These are phyloP conservation scores for Penicillium arizonense DNA, from an alignment of 495 filamentous ascomycete species.

Conservation along the genomic window DNA sequence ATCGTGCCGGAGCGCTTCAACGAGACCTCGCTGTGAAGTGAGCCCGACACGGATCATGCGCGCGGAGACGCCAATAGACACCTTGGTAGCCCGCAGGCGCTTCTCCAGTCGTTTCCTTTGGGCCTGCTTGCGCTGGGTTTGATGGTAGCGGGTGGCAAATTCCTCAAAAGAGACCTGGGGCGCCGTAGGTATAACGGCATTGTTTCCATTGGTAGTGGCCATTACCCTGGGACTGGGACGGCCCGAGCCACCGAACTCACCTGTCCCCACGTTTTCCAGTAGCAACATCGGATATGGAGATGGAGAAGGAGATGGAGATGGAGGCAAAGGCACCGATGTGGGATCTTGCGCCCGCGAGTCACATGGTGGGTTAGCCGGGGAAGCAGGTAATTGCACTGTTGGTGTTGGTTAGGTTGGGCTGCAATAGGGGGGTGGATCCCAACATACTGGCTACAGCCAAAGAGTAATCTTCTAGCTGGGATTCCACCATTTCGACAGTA, in stretches of 20 bases:
- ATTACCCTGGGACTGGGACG: conserved; percentile 34
- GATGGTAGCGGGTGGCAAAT: conserved; percentile 40
- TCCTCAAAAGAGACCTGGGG: conserved; percentile 43
- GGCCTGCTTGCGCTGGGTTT: conserved; percentile 42
- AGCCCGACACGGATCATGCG: conserved; percentile 76
- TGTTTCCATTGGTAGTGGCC: conserved; percentile 21
- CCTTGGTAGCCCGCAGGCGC: conserved; percentile 44
- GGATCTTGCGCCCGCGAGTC: conserved; percentile 23
- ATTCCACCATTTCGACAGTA: conserved; percentile 40
- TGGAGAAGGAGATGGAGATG: conserved; percentile 25
- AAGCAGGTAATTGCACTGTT: conserved; percentile 29
- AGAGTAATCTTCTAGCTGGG: conserved; percentile 32
- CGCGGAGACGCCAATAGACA: conserved; percentile 75
- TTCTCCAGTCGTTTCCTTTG: conserved; percentile 41
- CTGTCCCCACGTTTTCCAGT: conserved; percentile 21
- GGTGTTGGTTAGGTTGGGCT: conserved; percentile 23
- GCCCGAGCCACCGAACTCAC: conserved; percentile 44
- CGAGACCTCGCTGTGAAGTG: conserved; percentile 75
- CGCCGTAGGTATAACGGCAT: conserved; percentile 8
- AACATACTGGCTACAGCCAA: conserved; percentile 39
- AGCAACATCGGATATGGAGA: neutral
- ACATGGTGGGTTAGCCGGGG: conserved; percentile 30
- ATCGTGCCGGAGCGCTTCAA: conserved; percentile 84
- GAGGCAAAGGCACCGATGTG: conserved; percentile 24
- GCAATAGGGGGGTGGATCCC: conserved; percentile 14